These are phyloP conservation scores for Phytophthora nicotianae DNA, from an alignment of 352 stramenopile species.

Conservation along the genomic window DNA sequence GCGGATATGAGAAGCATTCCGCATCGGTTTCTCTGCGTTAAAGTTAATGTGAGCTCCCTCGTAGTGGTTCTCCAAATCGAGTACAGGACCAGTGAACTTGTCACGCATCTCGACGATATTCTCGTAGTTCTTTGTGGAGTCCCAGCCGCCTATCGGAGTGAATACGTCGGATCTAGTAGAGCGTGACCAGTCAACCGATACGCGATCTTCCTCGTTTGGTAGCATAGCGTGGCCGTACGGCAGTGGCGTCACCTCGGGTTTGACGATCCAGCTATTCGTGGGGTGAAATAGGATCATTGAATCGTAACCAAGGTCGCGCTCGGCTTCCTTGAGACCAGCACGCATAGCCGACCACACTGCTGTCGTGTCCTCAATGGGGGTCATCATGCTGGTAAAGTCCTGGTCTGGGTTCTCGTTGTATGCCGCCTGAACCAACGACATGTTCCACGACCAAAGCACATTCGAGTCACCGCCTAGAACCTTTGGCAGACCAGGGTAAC, in stretches of 20 bases:
- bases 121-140: background rate
- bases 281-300: background rate
- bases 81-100: background rate
- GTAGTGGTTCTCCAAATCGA: background rate
- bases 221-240: background rate
- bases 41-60: background rate
- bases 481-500: constrained; percentile 2
- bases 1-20: background rate
- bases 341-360: background rate
- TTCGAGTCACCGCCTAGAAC: background rate
- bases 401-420: background rate
- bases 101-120: background rate
- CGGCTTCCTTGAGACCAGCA: background rate
- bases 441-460: constrained; percentile 1
- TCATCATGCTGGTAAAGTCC: background rate
- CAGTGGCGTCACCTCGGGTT: background rate
- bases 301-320: background rate
- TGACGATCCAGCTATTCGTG: background rate
- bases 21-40: background rate
- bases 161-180: background rate
- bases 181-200: background rate
- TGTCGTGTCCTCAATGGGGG: background rate
- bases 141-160: background rate
- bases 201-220: background rate
- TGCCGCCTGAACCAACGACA: background rate